Evolutionary conservation across 805 yeast genomes (phyloP), one percentile per base, ranked within the genome.

Genomic region (Metschnikowia corniflorae): DNA sequence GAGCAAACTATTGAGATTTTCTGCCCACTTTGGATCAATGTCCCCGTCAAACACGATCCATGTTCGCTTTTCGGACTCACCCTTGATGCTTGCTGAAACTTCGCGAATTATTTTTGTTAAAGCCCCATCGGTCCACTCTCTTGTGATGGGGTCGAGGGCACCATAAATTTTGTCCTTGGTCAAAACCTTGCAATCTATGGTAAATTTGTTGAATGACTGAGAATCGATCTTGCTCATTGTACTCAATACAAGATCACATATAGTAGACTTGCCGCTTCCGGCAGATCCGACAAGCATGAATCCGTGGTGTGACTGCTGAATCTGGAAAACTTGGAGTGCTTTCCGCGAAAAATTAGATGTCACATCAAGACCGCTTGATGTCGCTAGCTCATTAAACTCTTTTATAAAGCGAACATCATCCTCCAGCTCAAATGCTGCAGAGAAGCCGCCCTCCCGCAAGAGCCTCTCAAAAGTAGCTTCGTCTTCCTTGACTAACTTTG

Each of bases 11-110:
- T 91, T 91, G 46, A 91, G 64, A 38, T 83, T 82, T 51, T 91
- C 97, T 1, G 86, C 86, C 95, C 97, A 91, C 26, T 77, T 80
- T 0, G 97, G 97, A 54, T 91, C 97, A 23, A 91, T 75, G 49
- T 87, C 96, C 26, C 97, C 94, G 59, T 91, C 97, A 53, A 91
- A 84, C 0, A 89, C 71, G 40, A 91, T 71, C 93, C 95, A 88
- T 12, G 79, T 70, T 3, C 69, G 57, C 40, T 73, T 77, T 2
- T 61, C 44, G 7, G 55, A 47, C 43, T 83, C 89, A 1, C 86
- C 87, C 29, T 83, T 63, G 12, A 73, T 46, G 43, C 80, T 80
- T 3, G 70, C 73, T 3, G 57, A 58, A 0, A 82, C 70, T 34
- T 65, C 68, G 44, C 97, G 65, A 28, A 91, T 50, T 6, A 82